A percentile compares a stretch with the other conserved stretches of the same genome.
phyloP scores from a whole-genome alignment of 2,329 filamentous ascomycete genomes.

The Penicillium sp. region DNA sequence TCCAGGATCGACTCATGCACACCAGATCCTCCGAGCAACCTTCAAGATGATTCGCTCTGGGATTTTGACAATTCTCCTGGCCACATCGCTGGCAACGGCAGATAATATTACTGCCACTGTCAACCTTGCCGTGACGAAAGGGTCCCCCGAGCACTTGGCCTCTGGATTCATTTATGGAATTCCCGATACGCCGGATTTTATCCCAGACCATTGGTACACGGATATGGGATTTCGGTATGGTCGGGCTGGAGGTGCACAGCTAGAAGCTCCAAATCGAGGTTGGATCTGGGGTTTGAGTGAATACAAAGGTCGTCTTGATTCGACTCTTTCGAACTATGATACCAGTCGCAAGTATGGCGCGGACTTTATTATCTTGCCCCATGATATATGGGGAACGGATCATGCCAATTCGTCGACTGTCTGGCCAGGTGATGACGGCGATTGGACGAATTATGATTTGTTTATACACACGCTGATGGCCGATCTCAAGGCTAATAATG shows the following conservation, averaged over 20 bases:
- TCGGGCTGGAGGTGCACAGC: constrained; percentile 46
- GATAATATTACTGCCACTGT: constrained; percentile 23
- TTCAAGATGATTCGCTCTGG: background rate
- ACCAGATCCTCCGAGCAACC: background rate
- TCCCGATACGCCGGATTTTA: constrained; percentile 39
- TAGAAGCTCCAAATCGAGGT: constrained; percentile 33
- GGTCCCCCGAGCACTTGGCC: constrained; percentile 37
- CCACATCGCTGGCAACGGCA: background rate
- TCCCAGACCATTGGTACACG: constrained; percentile 41
- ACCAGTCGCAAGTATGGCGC: constrained; percentile 46
- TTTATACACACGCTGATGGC: constrained; percentile 40
- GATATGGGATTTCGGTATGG: constrained; percentile 44
- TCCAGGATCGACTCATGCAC: background rate
- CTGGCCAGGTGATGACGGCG: constrained; percentile 52
- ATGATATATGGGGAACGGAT: constrained; percentile 53
- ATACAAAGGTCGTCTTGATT: constrained; percentile 43
- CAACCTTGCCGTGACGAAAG: constrained; percentile 32
- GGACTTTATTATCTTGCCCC: constrained; percentile 48
- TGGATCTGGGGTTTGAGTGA: constrained; percentile 42
- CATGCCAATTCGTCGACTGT: constrained; percentile 39
- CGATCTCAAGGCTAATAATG: constrained; percentile 25
- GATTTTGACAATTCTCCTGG: background rate
- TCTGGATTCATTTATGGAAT: constrained; percentile 48
- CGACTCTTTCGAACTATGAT: constrained; percentile 48
- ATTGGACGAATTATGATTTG: constrained; percentile 49